Evolutionary conservation across 2,329 filamentous ascomycete species (phyloP).

Genomic region (Verticillium tricorpus): DNA sequence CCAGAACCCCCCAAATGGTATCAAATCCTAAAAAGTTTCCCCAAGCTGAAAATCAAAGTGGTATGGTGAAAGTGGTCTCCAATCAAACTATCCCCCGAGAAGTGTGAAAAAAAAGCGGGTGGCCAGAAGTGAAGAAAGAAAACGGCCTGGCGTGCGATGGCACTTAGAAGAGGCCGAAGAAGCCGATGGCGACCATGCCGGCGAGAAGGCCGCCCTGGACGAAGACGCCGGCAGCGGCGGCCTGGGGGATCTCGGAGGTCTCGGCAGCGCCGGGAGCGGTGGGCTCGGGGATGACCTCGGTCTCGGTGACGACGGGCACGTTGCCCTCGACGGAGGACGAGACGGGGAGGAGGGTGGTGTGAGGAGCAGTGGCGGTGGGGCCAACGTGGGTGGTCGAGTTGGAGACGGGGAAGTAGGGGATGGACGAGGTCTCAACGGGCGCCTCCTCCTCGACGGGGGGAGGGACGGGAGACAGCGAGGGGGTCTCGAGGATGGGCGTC

Average conservation of each 20-base stretch:
- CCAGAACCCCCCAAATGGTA: not conserved
- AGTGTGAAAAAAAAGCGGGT: slow-evolving; percentile 9
- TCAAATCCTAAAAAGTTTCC: not conserved
- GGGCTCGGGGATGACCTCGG: slow-evolving; percentile 5
- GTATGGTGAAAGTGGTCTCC: slow-evolving; percentile 8
- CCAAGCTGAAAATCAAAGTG: not conserved
- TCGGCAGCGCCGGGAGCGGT: slow-evolving; percentile 11
- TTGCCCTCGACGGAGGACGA: slow-evolving; percentile 11
- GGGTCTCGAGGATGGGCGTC: not conserved
- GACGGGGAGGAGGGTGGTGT: slow-evolving; percentile 16
- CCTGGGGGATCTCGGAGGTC: slow-evolving; percentile 16
- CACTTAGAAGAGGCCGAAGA: slow-evolving; percentile 31
- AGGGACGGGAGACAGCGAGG: not conserved
- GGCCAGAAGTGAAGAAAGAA: slow-evolving; percentile 6
- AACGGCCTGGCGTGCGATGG: not conserved
- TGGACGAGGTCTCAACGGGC: slow-evolving; percentile 11
- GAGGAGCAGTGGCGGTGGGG: slow-evolving; percentile 16
- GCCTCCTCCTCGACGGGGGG: not conserved
- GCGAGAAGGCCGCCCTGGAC: slow-evolving; percentile 35
- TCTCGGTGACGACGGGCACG: slow-evolving; percentile 10
- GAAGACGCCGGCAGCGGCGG: slow-evolving; percentile 26
- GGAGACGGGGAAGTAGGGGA: slow-evolving; percentile 22
- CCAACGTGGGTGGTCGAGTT: slow-evolving; percentile 26
- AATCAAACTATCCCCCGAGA: slow-evolving; percentile 20
- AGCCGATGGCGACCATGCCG: slow-evolving; percentile 31